phyloP scores from a whole-genome alignment of 768 basidiomycete genomes.

The Suillus placidus region DNA sequence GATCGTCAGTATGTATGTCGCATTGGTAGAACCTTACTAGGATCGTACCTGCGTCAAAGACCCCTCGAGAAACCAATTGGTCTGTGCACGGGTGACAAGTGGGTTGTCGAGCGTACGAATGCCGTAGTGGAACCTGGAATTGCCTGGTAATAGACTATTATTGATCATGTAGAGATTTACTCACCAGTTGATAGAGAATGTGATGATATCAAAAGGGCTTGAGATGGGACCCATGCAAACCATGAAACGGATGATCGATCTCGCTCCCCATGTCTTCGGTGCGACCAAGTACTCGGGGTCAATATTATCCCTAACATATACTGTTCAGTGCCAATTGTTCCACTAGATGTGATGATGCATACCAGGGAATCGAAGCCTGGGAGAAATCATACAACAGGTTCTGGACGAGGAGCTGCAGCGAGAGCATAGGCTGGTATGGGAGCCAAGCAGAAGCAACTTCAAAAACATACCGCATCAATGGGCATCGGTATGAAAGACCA shows the following conservation, averaged over 20 bases:
- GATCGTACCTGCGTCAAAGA: slow-evolving; percentile 37
- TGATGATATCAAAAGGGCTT: slow-evolving; percentile 38
- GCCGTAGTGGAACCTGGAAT: slow-evolving; percentile 33
- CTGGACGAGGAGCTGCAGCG: slow-evolving; percentile 35
- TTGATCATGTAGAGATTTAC: background rate
- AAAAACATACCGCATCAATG: slow-evolving; percentile 1
- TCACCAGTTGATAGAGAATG: slow-evolving; percentile 37
- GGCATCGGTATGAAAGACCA: background rate
- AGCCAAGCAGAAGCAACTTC: slow-evolving; percentile 41
- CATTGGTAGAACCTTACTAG: background rate
- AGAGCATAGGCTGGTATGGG: slow-evolving; percentile 40
- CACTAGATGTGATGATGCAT: background rate
- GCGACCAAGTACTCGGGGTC: slow-evolving; percentile 38
- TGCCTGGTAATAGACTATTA: background rate
- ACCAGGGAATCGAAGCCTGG: slow-evolving; percentile 41
- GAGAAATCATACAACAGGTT: slow-evolving; percentile 41
- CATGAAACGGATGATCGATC: slow-evolving; percentile 41
- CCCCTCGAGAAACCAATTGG: slow-evolving; percentile 40
- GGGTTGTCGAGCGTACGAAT: slow-evolving; percentile 32
- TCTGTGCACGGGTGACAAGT: slow-evolving; percentile 36
- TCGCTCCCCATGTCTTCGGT: slow-evolving; percentile 36
- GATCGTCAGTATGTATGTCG: background rate
- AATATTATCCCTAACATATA: slow-evolving; percentile 35
- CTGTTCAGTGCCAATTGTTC: slow-evolving; percentile 13
- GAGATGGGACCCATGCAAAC: slow-evolving; percentile 39